Conservation (phyloP, 306 rosid genomes). For the Acacia confusa region DNA sequence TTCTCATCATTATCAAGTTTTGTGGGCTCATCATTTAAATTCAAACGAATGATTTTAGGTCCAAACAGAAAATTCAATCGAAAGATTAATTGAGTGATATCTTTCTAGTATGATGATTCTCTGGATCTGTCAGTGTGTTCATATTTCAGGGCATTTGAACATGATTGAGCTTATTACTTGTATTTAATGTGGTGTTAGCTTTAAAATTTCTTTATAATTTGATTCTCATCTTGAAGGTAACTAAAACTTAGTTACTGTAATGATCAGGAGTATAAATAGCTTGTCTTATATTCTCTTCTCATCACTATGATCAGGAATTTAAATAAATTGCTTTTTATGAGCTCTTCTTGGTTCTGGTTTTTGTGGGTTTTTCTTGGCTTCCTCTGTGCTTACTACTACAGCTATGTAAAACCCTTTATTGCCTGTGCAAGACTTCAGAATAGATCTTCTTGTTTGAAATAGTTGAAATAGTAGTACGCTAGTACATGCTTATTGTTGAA, state of each 20-base stretch:
- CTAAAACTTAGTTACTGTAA: not conserved
- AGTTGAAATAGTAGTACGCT: not conserved
- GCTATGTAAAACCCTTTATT: not conserved
- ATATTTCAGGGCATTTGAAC: not conserved
- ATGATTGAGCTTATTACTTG: not conserved
- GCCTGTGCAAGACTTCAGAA: not conserved
- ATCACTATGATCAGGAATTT: not conserved
- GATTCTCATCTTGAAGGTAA: not conserved
- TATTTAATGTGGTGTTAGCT: slow-evolving; percentile 4
- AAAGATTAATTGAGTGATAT: not conserved
- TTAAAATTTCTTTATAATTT: not conserved
- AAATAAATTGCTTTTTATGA: not conserved
- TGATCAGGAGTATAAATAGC: not conserved
- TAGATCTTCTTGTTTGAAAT: not conserved
- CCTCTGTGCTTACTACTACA: not conserved
- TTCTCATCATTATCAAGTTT: not conserved
- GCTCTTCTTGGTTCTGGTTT: not conserved
- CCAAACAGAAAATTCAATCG: not conserved
- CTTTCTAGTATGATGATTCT: slow-evolving; percentile 4
- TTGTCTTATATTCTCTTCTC: not conserved
- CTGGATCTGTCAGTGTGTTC: not conserved
- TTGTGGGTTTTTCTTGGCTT: not conserved
- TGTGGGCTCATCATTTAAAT: not conserved
- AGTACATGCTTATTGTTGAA: not conserved
- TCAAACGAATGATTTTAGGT: not conserved